Evolutionary conservation across 2,329 filamentous ascomycete genomes (phyloP).

Genomic region (Alternaria viburni): DNA sequence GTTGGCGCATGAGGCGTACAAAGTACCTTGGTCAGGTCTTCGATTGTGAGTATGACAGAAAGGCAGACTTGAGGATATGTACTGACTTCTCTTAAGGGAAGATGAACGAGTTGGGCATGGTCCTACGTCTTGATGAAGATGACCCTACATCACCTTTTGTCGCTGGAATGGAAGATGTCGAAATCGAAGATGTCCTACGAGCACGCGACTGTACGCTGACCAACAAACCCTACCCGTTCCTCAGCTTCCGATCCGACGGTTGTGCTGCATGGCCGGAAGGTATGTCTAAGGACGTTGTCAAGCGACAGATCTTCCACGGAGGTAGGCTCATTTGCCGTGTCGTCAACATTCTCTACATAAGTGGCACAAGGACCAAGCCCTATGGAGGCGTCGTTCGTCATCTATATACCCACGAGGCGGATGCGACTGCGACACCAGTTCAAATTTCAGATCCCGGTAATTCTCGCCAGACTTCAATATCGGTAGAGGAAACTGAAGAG

Average conservation of each 20-base stretch:
- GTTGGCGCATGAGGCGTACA: conserved; percentile 22
- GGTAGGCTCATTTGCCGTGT: conserved; percentile 1
- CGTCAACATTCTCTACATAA: background rate
- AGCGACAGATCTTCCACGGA: conserved; percentile 1
- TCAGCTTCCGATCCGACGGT: background rate
- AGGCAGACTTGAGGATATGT: background rate
- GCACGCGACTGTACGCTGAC: background rate
- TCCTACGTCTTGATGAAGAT: background rate
- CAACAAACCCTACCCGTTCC: conserved; percentile 2
- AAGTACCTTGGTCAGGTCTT: conserved; percentile 27
- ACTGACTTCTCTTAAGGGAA: conserved; percentile 20
- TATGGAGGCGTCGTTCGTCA: conserved; percentile 10
- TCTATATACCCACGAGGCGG: conserved; percentile 4
- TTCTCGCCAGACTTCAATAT: background rate
- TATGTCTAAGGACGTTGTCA: background rate
- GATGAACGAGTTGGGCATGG: conserved; percentile 13
- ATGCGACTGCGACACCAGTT: background rate
- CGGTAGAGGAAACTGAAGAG: background rate
- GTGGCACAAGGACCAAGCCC: background rate
- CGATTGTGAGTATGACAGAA: conserved; percentile 16
- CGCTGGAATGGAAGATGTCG: conserved; percentile 1
- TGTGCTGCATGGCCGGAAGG: background rate
- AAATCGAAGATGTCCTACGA: background rate
- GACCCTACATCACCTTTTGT: background rate
- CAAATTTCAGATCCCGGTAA: background rate